Base-by-base conservation (phyloP, 2,329 filamentous ascomycete species). In the Claviceps africana region DNA sequence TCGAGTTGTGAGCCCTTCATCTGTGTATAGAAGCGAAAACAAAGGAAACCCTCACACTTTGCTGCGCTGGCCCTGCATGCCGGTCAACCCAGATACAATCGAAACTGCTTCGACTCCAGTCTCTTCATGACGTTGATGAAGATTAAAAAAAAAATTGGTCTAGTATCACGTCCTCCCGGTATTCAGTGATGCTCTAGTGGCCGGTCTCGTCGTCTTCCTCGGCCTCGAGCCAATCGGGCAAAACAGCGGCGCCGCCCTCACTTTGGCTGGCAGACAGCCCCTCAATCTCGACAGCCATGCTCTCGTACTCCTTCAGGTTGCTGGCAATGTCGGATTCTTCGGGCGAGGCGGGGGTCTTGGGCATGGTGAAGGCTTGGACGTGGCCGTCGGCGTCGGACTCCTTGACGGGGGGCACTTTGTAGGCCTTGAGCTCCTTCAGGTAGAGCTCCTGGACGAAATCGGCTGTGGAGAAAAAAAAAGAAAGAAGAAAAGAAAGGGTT, bases 371-470 rank as follows among this genome's bases (percentile, higher is more conserved):
- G 70, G 82, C 87, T 70, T 93, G 86, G 63, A 97, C 93, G 63
- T 95, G 86, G 67, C 88, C 90, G 62, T 91, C 85, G 67, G 90
- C 77, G 67, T 97, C 93, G 64, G 81, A 81, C 58, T 88, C 78
- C 79, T 96, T 95, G 74, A 91, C 69, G 60, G 82, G 76, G 53
- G 86, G 76, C 58, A 83, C 76, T 81, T 97, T 97, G 85, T 95
- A 97, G 72, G 82, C 81, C 76, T 91, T 93, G 68, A 98, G 83
- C 74, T 97, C 90, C 71, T 85, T 86, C 63, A 98, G 83, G 79
- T 98, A 98, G 67, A 98, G 81, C 70, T 97, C 91, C 75, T 97
- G 93, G 64, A 98, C 88, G 65, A 95, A 82, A 72, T 98, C 93
- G 82, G 88, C 93, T 97, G 67, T 9, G 33, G 28, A 5, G 25